phyloP scores from a whole-genome alignment of 1,284 basidiomycete genomes.

The Sanghuangporus sanghuang region DNA sequence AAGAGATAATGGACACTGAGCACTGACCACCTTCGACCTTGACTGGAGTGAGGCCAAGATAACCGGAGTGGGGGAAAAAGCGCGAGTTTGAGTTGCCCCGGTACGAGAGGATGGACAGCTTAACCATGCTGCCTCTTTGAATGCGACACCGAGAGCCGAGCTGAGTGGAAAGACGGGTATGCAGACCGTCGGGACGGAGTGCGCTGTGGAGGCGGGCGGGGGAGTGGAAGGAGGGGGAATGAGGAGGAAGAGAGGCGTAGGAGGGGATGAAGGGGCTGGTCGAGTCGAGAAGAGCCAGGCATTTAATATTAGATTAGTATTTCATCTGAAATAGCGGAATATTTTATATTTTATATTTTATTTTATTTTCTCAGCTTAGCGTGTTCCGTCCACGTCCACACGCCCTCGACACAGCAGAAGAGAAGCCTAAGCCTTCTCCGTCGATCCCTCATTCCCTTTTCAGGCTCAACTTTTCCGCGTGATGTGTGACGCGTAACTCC shows the following conservation, averaged over 20 bases:
- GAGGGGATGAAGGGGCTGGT: constrained; percentile 1
- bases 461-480: neutral
- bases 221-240: constrained; percentile 1
- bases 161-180: constrained; percentile 23
- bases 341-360: constrained; percentile 3
- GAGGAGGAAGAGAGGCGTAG: constrained; percentile 1
- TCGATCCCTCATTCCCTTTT: neutral
- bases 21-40: constrained; percentile 67
- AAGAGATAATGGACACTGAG: constrained; percentile 13
- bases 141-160: constrained; percentile 4
- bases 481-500: constrained; percentile 27
- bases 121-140: constrained; percentile 44
- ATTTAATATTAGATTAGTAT: no score
- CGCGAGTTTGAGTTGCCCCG: constrained; percentile 62
- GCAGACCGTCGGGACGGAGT: neutral
- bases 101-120: constrained; percentile 52
- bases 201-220: constrained; percentile 8
- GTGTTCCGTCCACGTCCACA: neutral
- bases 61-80: constrained; percentile 71
- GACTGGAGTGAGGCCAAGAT: constrained; percentile 75
- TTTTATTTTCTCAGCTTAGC: neutral
- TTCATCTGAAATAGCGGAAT: no score
- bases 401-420: neutral
- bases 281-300: neutral
- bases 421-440: neutral